Evolutionary conservation across 257 asterid genomes (phyloP).

Genomic region (Primulina huaijiensis): DNA sequence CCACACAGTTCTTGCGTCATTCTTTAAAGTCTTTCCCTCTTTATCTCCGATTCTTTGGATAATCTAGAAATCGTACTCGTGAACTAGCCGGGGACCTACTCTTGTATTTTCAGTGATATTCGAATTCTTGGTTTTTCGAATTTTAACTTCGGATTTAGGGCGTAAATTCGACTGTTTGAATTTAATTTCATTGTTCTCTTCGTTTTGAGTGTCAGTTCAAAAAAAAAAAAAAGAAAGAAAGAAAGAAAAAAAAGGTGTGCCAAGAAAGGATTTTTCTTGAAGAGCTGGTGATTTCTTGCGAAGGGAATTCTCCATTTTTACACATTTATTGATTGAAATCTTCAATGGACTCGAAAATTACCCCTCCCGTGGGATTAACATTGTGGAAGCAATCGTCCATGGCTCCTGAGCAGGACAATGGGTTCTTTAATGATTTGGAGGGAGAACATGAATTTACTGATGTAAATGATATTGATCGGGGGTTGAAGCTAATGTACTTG

Average conservation of each 20-base stretch:
- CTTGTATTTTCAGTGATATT: background rate
- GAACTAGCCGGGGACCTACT: background rate
- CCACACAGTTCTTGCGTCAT: background rate
- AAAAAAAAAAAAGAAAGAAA: too few relatives aligned
- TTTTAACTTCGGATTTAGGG: background rate
- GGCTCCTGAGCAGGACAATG: background rate
- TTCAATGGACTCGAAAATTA: background rate
- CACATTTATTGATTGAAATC: background rate
- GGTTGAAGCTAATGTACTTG: conserved; percentile 49
- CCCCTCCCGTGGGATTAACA: background rate
- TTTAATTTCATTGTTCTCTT: background rate
- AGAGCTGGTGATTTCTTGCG: background rate
- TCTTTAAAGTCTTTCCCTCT: too few relatives aligned
- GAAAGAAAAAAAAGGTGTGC: too few relatives aligned
- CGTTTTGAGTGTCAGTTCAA: background rate
- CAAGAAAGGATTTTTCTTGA: background rate
- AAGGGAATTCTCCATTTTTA: background rate
- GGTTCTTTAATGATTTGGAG: background rate
- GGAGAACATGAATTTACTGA: background rate
- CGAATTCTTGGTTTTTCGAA: too few relatives aligned
- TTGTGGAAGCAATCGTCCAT: background rate
- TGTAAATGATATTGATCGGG: background rate
- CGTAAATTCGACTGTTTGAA: background rate
- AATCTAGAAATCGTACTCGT: background rate
- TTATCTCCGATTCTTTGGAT: background rate